Evolutionary conservation across 768 basidiomycete genomes (phyloP).

Genomic region (Nidula microcarpa): DNA sequence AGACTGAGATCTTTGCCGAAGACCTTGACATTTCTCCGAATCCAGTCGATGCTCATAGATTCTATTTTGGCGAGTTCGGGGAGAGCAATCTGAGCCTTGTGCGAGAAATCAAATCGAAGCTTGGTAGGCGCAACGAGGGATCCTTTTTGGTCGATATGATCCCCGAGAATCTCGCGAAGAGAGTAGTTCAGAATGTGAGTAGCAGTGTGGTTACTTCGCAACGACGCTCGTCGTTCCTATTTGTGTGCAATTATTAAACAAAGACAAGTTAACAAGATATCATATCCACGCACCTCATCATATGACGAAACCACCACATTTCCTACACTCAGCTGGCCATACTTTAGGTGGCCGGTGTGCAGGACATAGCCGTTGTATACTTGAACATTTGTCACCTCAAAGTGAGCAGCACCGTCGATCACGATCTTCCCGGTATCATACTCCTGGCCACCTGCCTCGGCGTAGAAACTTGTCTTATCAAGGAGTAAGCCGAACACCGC

Average conservation of each 20-base stretch:
- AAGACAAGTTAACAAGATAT: no score
- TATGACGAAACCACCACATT: constrained; percentile 87
- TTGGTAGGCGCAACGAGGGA: constrained; percentile 95
- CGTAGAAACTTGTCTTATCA: constrained; percentile 94
- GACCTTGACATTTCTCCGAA: constrained; percentile 84
- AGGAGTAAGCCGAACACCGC: constrained; percentile 81
- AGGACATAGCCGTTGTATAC: constrained; percentile 94
- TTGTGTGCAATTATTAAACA: no score
- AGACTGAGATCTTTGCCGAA: constrained; percentile 85
- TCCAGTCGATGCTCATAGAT: constrained; percentile 81
- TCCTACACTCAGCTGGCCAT: constrained; percentile 76
- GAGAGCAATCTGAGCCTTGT: constrained; percentile 81
- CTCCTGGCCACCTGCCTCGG: constrained; percentile 97
- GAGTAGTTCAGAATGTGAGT: constrained; percentile 97
- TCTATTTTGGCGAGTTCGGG: constrained; percentile 84
- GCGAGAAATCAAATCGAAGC: constrained; percentile 97
- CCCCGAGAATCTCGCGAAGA: constrained; percentile 91
- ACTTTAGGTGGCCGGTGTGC: constrained; percentile 88
- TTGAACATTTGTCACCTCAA: constrained; percentile 92
- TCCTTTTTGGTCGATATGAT: constrained; percentile 97
- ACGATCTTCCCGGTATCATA: constrained; percentile 94
- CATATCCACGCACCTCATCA: constrained; percentile 64
- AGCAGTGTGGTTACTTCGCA: constrained; percentile 97
- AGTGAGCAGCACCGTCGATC: constrained; percentile 88
- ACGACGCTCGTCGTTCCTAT: constrained; percentile 88